Evolutionary conservation across 495 filamentous ascomycete genomes (phyloP).

Genomic region (Aspergillus nanangensis): DNA sequence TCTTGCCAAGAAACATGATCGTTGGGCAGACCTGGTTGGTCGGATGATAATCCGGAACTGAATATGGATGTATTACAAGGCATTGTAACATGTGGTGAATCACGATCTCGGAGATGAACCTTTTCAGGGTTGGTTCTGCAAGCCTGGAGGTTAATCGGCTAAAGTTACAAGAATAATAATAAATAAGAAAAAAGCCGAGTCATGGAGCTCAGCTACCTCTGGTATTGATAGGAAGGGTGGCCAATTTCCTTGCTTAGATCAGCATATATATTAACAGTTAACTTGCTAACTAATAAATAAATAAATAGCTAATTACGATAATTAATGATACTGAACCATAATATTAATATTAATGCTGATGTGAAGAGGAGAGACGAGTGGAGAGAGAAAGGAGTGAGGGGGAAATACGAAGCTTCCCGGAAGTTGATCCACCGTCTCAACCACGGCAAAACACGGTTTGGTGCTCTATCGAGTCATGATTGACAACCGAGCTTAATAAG

Average conservation of each 20-base stretch:
- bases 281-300: no score
- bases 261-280: no score
- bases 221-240: no score
- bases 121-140: neutral
- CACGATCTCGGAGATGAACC: neutral
- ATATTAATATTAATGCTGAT: neutral
- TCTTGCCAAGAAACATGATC: neutral
- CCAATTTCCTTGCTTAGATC: no score
- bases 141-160: no score
- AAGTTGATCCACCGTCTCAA: slow-evolving; percentile 10
- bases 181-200: no score
- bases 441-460: slow-evolving; percentile 9
- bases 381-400: neutral
- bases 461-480: slow-evolving; percentile 13
- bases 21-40: no score
- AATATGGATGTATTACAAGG: neutral
- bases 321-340: neutral
- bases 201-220: no score
- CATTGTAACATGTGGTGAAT: neutral
- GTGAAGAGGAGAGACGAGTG: neutral
- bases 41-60: neutral
- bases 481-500: neutral
- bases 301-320: no score
- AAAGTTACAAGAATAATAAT: no score
- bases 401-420: slow-evolving; percentile 5